A percentile compares a stretch with the other conserved stretches of the same genome.
These are phyloP conservation scores for Phytophthora vignae DNA, from an alignment of 352 stramenopile genomes.

Conservation along the genomic window DNA sequence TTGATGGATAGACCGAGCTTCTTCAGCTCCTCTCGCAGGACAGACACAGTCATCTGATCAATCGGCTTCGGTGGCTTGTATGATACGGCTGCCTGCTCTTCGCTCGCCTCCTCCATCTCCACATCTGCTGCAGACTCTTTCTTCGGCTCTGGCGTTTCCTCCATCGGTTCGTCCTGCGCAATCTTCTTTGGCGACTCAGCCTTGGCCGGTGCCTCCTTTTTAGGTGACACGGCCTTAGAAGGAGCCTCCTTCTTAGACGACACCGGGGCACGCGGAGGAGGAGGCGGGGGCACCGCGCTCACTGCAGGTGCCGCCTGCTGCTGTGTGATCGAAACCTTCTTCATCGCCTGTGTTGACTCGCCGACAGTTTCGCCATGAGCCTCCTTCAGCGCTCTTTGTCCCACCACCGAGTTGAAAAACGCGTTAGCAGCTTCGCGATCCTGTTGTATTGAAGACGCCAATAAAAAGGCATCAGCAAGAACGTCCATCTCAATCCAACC, in stretches of 20 bases:
- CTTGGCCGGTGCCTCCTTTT: conserved; percentile 21
- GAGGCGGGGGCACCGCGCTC: conserved; percentile 37
- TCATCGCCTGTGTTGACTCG: conserved; percentile 56
- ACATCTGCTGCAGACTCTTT: conserved; percentile 46
- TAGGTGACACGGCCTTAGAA: conserved; percentile 20
- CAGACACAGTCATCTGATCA: conserved; percentile 76
- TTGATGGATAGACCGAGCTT: conserved; percentile 79
- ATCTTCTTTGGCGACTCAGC: conserved; percentile 29
- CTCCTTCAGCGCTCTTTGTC: conserved; percentile 71
- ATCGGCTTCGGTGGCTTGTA: conserved; percentile 80
- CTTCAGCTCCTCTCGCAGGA: conserved; percentile 81
- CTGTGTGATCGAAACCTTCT: conserved; percentile 47
- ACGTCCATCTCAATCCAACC: neutral
- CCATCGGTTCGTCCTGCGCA: conserved; percentile 25
- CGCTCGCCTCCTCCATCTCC: conserved; percentile 62
- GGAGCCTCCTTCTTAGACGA: conserved; percentile 18
- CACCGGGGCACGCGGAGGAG: conserved; percentile 32
- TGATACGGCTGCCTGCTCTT: conserved; percentile 38
- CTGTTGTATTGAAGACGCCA: conserved; percentile 29
- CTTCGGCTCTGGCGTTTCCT: conserved; percentile 28
- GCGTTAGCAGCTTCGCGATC: conserved; percentile 78
- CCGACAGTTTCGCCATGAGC: conserved; percentile 46
- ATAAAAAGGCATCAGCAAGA: conserved; percentile 15
- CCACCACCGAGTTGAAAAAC: conserved; percentile 81
- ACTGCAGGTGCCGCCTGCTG: conserved; percentile 24